Evolutionary conservation across 2,329 filamentous ascomycete species (phyloP).

Genomic region (Penicillium sp.): DNA sequence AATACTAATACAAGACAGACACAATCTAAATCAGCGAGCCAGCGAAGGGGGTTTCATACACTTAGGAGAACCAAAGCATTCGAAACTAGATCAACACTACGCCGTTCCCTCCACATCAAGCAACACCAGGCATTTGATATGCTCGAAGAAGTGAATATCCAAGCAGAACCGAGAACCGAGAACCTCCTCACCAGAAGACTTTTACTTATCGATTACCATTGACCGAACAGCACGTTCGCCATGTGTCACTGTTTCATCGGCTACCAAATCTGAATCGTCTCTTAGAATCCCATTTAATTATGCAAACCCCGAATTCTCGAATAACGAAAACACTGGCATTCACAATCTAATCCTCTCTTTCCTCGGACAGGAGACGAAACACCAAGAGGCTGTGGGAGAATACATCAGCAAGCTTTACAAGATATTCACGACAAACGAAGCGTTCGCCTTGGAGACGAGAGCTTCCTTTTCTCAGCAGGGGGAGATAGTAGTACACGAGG

Average conservation of each 20-base stretch:
- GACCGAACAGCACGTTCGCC: slow-evolving; percentile 61
- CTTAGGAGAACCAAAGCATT: slow-evolving; percentile 23
- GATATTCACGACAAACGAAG: slow-evolving; percentile 63
- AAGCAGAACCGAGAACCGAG: slow-evolving; percentile 37
- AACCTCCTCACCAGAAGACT: slow-evolving; percentile 34
- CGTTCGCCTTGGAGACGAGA: slow-evolving; percentile 55
- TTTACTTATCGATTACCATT: slow-evolving; percentile 61
- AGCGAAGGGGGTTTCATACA: slow-evolving; percentile 54
- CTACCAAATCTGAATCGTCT: slow-evolving; percentile 42
- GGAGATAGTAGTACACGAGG: slow-evolving; percentile 49
- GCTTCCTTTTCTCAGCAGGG: slow-evolving; percentile 42
- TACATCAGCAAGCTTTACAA: slow-evolving; percentile 54
- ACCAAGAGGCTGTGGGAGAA: slow-evolving; percentile 43
- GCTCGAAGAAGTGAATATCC: slow-evolving; percentile 50
- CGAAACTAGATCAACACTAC: slow-evolving; percentile 30
- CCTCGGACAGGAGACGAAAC: slow-evolving; percentile 50
- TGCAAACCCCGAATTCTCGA: slow-evolving; percentile 40
- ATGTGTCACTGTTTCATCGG: slow-evolving; percentile 60
- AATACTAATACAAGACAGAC: slow-evolving; percentile 17
- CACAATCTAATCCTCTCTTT: slow-evolving; percentile 43
- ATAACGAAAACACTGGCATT: slow-evolving; percentile 33
- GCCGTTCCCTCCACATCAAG: slow-evolving; percentile 54
- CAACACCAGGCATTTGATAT: slow-evolving; percentile 53
- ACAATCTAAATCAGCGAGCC: slow-evolving; percentile 20
- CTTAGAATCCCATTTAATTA: slow-evolving; percentile 63